Evolutionary conservation across 1,284 basidiomycete genomes (phyloP).

Genomic region (Ganoderma multipileum): DNA sequence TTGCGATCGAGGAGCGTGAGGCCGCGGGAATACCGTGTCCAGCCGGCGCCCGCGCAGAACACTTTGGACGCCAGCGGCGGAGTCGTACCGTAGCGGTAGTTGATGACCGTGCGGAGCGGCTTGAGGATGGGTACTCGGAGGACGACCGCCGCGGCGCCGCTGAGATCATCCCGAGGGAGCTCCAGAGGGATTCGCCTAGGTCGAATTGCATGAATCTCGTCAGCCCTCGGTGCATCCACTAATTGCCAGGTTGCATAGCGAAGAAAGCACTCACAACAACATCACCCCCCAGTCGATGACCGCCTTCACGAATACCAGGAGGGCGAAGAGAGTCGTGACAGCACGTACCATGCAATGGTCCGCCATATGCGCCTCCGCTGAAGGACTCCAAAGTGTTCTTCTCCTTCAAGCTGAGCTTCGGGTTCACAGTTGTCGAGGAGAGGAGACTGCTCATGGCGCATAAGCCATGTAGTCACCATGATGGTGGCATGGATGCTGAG

Average conservation of each 20-base stretch:
- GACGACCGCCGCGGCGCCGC: slow-evolving; percentile 82
- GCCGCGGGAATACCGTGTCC: slow-evolving; percentile 85
- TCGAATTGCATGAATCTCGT: slow-evolving; percentile 67
- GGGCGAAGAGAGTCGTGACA: slow-evolving; percentile 40
- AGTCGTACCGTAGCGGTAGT: slow-evolving; percentile 68
- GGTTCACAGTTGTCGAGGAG: slow-evolving; percentile 10
- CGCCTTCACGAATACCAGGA: slow-evolving; percentile 68
- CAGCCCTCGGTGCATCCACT: no score
- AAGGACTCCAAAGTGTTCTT: slow-evolving; percentile 17
- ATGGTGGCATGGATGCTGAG: no score
- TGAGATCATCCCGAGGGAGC: slow-evolving; percentile 86
- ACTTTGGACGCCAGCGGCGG: slow-evolving; percentile 69
- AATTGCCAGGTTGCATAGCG: neutral
- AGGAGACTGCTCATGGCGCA: slow-evolving; percentile 19
- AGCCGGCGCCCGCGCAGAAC: slow-evolving; percentile 82
- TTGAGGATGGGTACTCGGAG: slow-evolving; percentile 47
- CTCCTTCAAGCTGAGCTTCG: slow-evolving; percentile 22
- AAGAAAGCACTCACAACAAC: slow-evolving; percentile 55
- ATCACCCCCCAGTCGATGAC: slow-evolving; percentile 51
- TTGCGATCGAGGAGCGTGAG: neutral
- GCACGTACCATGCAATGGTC: slow-evolving; percentile 39
- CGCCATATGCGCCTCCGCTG: slow-evolving; percentile 37
- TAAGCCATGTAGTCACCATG: slow-evolving; percentile 1
- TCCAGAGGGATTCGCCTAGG: slow-evolving; percentile 72
- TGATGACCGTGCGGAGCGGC: slow-evolving; percentile 63